These are phyloP conservation scores for Cutaneotrichosporon sp. DNA, from an alignment of 1,284 basidiomycete genomes.

Conservation along the genomic window DNA sequence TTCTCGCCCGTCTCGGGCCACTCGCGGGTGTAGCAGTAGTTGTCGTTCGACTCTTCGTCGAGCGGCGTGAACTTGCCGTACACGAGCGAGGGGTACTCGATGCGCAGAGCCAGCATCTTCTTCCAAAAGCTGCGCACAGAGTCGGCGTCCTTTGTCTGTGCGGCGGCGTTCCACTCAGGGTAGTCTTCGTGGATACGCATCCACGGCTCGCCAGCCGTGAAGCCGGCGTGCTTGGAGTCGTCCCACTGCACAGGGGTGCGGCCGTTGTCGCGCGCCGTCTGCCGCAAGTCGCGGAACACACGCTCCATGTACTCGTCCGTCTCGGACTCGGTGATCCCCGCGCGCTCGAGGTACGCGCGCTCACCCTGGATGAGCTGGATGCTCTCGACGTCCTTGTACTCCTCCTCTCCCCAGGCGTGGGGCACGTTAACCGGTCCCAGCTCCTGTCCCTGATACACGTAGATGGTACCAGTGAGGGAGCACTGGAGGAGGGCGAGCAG, in stretches of 20 bases:
- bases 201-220: conserved; percentile 65
- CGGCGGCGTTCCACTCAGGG: conserved; percentile 61
- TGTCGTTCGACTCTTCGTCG: conserved; percentile 54
- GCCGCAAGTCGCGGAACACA: conserved; percentile 33
- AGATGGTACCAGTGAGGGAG: conserved; percentile 66
- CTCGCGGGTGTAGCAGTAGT: conserved; percentile 61
- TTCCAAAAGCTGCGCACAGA: conserved; percentile 66
- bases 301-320: conserved; percentile 6
- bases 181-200: conserved; percentile 75
- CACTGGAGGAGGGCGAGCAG: conserved; percentile 64
- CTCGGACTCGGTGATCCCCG: conserved; percentile 21
- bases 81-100: conserved; percentile 61
- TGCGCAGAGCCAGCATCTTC: conserved; percentile 59
- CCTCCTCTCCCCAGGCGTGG: conserved; percentile 63
- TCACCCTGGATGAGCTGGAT: conserved; percentile 45
- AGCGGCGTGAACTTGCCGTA: conserved; percentile 55
- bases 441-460: conserved; percentile 72
- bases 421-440: conserved; percentile 70
- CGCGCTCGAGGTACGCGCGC: conserved; percentile 40
- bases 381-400: conserved; percentile 62
- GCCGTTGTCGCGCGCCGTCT: conserved; percentile 68
- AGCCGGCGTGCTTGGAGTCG: conserved; percentile 61
- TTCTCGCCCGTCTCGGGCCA: conserved; percentile 36
- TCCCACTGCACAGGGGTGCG: conserved; percentile 60
- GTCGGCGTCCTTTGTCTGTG: conserved; percentile 56